These are phyloP conservation scores for Calonectria crousiana DNA, from an alignment of 2,329 filamentous ascomycete species.

Conservation along the genomic window DNA sequence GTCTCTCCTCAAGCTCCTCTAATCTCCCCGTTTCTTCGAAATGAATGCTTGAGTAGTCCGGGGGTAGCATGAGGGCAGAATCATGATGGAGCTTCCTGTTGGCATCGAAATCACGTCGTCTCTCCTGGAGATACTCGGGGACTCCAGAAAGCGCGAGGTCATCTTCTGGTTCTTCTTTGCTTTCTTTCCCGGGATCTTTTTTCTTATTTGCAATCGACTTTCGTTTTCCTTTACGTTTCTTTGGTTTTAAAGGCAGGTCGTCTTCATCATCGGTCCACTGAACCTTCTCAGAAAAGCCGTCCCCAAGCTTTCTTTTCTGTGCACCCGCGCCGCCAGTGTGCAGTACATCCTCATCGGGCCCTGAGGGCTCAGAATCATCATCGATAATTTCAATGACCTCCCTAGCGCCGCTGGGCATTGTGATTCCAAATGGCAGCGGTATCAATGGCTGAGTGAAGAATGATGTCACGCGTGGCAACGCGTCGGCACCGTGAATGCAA, in stretches of 20 bases:
- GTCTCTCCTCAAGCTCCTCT: slow-evolving; percentile 71
- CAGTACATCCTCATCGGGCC: slow-evolving; percentile 27
- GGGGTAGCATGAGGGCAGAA: slow-evolving; percentile 80
- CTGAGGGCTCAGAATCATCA: slow-evolving; percentile 38
- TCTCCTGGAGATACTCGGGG: slow-evolving; percentile 78
- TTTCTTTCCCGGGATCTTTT: slow-evolving; percentile 40
- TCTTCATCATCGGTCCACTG: slow-evolving; percentile 72
- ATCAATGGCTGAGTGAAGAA: slow-evolving; percentile 9
- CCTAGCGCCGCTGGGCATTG: slow-evolving; percentile 29
- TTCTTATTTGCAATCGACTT: slow-evolving; percentile 47
- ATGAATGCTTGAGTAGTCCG: slow-evolving; percentile 79
- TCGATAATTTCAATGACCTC: slow-evolving; percentile 46
- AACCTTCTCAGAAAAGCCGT: slow-evolving; percentile 57
- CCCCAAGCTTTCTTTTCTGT: slow-evolving; percentile 54
- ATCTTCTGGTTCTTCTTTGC: slow-evolving; percentile 54
- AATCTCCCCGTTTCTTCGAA: slow-evolving; percentile 66
- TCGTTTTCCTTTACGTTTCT: slow-evolving; percentile 49
- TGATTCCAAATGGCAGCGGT: background rate
- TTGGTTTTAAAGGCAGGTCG: slow-evolving; percentile 68
- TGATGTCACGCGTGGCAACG: slow-evolving; percentile 30
- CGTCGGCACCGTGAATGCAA: slow-evolving; percentile 5
- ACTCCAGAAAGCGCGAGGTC: slow-evolving; percentile 68
- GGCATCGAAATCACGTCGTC: slow-evolving; percentile 78
- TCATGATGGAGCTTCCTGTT: slow-evolving; percentile 70
- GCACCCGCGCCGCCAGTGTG: slow-evolving; percentile 18